phyloP scores from a whole-genome alignment of 2,329 filamentous ascomycete genomes.

The Westerdykella sp. region DNA sequence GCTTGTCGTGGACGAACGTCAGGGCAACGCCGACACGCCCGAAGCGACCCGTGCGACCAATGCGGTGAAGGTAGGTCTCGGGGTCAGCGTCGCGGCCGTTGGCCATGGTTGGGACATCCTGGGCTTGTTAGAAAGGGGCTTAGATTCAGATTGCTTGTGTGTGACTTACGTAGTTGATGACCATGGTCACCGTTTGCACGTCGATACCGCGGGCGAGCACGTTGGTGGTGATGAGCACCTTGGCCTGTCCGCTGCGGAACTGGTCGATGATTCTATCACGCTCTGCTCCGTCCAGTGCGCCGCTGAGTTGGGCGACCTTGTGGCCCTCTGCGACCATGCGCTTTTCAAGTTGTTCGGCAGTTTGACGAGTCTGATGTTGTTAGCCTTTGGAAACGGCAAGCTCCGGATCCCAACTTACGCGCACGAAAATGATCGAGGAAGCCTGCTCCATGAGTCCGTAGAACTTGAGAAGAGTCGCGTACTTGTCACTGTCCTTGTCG shows the following conservation, averaged over 20 bases:
- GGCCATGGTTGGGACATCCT: slow-evolving; percentile 48
- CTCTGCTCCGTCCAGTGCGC: slow-evolving; percentile 74
- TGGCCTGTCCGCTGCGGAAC: slow-evolving; percentile 80
- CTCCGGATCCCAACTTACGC: slow-evolving; percentile 48
- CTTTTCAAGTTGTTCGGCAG: slow-evolving; percentile 75
- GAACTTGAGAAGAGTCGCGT: slow-evolving; percentile 79
- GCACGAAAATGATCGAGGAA: slow-evolving; percentile 97
- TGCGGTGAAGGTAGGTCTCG: slow-evolving; percentile 96
- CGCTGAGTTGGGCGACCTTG: slow-evolving; percentile 83
- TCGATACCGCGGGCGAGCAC: slow-evolving; percentile 95
- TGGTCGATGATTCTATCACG: slow-evolving; percentile 79
- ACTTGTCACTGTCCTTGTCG: slow-evolving; percentile 73
- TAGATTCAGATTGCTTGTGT: background rate
- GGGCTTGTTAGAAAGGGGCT: slow-evolving; percentile 26
- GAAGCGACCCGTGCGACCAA: slow-evolving; percentile 93
- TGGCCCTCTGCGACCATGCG: slow-evolving; percentile 87
- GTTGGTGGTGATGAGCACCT: slow-evolving; percentile 97
- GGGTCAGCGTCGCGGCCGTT: slow-evolving; percentile 67
- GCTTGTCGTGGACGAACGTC: slow-evolving; percentile 83
- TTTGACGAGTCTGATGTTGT: slow-evolving; percentile 64
- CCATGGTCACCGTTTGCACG: slow-evolving; percentile 86
- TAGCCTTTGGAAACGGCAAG: background rate
- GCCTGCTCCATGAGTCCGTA: slow-evolving; percentile 96
- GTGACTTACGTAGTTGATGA: slow-evolving; percentile 76
- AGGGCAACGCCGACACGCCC: slow-evolving; percentile 94